phyloP scores from a whole-genome alignment of 441 rosid species.

The Adansonia grandidieri region DNA sequence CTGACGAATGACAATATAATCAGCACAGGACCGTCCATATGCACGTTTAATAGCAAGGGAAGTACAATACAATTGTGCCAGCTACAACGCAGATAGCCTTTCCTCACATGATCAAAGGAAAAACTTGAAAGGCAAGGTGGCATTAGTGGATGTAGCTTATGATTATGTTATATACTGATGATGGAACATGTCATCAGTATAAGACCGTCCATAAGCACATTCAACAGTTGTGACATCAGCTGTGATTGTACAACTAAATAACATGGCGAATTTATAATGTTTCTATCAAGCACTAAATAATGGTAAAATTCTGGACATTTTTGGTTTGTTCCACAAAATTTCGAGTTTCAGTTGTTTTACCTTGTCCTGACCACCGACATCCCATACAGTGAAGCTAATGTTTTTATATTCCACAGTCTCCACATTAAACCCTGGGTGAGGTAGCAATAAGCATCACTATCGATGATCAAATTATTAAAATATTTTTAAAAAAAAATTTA shows the following conservation, averaged over 20 bases:
- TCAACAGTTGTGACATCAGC: neutral
- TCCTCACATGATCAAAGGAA: constrained; percentile 25
- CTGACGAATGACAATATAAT: constrained; percentile 4
- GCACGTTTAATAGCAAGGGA: neutral
- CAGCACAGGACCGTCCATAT: constrained; percentile 15
- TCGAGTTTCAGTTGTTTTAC: constrained; percentile 30
- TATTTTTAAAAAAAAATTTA: neutral
- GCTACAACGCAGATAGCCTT: constrained; percentile 31
- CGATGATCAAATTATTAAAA: neutral
- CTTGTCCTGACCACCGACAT: constrained; percentile 90
- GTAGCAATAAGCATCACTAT: constrained; percentile 15
- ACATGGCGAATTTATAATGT: neutral
- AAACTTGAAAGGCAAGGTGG: constrained; percentile 26
- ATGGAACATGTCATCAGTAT: constrained; percentile 35
- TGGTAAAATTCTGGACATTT: constrained; percentile 2
- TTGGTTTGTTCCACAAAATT: neutral
- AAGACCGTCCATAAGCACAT: constrained; percentile 49
- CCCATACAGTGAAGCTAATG: constrained; percentile 92
- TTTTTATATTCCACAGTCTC: constrained; percentile 89
- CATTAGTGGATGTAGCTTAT: constrained; percentile 44
- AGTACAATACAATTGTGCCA: neutral
- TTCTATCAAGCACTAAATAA: constrained; percentile 8
- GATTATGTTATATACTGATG: constrained; percentile 50
- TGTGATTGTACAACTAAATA: neutral
- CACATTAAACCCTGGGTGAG: constrained; percentile 67